A percentile compares a stretch with the other conserved stretches of the same genome.
Evolutionary conservation across 257 asterid genomes (phyloP).

Genomic region (Solanum verrucosum): DNA sequence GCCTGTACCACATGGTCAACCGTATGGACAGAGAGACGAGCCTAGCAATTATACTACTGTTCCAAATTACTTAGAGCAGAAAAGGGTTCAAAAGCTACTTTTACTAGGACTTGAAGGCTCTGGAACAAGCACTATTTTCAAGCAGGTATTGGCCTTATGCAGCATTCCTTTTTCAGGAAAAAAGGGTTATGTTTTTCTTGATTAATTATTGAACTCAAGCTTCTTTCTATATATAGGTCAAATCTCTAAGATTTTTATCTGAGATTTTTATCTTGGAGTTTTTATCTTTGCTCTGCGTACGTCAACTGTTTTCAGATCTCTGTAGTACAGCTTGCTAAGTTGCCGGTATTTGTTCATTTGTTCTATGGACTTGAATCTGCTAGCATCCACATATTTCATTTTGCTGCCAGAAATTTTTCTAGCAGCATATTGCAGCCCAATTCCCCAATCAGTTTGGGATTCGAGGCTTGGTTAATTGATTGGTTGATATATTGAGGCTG

Average conservation of each 20-base stretch:
- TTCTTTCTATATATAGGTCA: not conserved
- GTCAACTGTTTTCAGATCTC: not conserved
- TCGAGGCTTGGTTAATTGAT: not conserved
- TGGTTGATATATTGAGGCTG: not conserved
- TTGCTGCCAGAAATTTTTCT: not conserved
- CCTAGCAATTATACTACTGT: constrained; percentile 60
- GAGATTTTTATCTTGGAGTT: not conserved
- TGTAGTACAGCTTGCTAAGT: not conserved
- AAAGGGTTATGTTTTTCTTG: not conserved
- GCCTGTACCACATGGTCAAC: constrained; percentile 89
- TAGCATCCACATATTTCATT: not conserved
- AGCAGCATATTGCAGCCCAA: not conserved
- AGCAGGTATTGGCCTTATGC: constrained; percentile 45
- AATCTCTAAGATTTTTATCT: not conserved
- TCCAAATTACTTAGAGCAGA: constrained; percentile 76
- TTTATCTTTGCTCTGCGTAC: not conserved
- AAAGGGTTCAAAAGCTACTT: constrained; percentile 70
- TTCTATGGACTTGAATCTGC: not conserved
- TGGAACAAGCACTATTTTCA: constrained; percentile 94
- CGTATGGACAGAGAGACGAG: constrained; percentile 64
- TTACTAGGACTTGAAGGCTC: constrained; percentile 82
- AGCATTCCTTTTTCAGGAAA: not conserved
- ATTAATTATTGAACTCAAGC: not conserved
- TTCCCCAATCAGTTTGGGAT: not conserved
- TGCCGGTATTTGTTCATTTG: not conserved